Base-by-base conservation (phyloP, 2,329 filamentous ascomycete genomes). In the Lojkania enalia region DNA sequence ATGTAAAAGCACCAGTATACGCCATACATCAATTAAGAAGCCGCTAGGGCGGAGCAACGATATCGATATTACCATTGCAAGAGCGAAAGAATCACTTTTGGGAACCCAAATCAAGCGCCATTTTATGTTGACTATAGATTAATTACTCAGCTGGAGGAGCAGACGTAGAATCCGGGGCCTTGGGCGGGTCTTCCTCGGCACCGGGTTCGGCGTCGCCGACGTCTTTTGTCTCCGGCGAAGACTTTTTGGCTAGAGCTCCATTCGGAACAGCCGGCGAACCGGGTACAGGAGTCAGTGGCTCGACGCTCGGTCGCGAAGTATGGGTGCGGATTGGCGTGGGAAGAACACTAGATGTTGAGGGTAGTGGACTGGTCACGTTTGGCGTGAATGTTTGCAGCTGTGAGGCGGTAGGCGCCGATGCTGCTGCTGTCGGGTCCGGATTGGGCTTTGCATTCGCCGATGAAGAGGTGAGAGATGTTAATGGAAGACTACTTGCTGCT, bases 281-380 rank as follows among this genome's bases (percentile, higher is more conserved):
- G 18, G 65, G 64, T 3, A 67, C 59, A 3, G 66, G 66, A 2
- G 66, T 69, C 2, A 69, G 55, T 2, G 66, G 66, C 49, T 69
- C 66, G 2, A 69, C 65, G 35, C 64, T 69, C 3, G 66, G 66
- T 12, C 66, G 49, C 31, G 59, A 57, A 15, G 58, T 51, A 21
- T 59, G 37, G 1, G 52, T 47, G 20, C 54, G 42, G 12, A 48
- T 42, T 3, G 49, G 27, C 13, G 35, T 53, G 44, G 13, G 46
- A 44, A 14, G 57, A 18, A 46, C 32, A 19, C n/a, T 35, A 19
- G 49, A 3, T 16, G 32, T 29, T 3, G 48, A 20, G 21, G 52
- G 39, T 14, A 51, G n/a, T 19, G 48, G 38, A 7, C 49, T 46
- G 3, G 55, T 57, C 61, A 63, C 62, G n/a, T 59, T 59, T 6